Evolutionary conservation across 2,329 filamentous ascomycete species (phyloP), one percentile per base, ranked within the genome.

Genomic region (Beauveria caledonica): DNA sequence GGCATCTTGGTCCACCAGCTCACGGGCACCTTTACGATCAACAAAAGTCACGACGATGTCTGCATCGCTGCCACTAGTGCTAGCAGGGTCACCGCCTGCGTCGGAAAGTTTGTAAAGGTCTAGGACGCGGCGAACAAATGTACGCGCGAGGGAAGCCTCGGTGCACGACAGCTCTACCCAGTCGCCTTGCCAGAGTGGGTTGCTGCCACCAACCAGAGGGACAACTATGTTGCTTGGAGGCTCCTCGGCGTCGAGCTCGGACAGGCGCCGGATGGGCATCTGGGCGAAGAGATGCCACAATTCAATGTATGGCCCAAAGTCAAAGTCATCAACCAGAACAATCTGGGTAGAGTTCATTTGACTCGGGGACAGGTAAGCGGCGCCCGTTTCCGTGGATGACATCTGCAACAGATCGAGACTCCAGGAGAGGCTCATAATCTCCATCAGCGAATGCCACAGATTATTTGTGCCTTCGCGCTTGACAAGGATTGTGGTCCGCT

Each of bases 131-230:
- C 61, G 60, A 5, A 67, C 66, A 60, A 76, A 76, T 2, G 68
- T 69, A 25, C 67, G 63, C 13, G 64, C 42, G 17, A 64, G 52
- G 3, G 60, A 25, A 7, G 62, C 70, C 10, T 65, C 62, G n/a
- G 59, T 60, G 63, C 74, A 78, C 33, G 67, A 61, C 21, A 67
- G 66, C 6, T 67, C 57, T 5, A 67, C 64, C 70, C 71, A 76
- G 62, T 77, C 73, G n/a, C 70, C 72, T 60, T 74, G 69, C 76
- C 76, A 78, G 19, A 75, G 63, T 0, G 76, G 74, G 62, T 75
- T 77, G 64, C 69, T 72, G 21, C 68, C 72, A 48, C 75, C 75
- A 11, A 75, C 66, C 3, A 78, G 64, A 1, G 76, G 75, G 21
- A 77, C 62, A 57, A 78, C 71, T 39, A 77, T 36, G 57, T 73